These are phyloP conservation scores for Ophiocordyceps camponoti-leonardi DNA, from an alignment of 2,329 filamentous ascomycete genomes.

Conservation along the genomic window DNA sequence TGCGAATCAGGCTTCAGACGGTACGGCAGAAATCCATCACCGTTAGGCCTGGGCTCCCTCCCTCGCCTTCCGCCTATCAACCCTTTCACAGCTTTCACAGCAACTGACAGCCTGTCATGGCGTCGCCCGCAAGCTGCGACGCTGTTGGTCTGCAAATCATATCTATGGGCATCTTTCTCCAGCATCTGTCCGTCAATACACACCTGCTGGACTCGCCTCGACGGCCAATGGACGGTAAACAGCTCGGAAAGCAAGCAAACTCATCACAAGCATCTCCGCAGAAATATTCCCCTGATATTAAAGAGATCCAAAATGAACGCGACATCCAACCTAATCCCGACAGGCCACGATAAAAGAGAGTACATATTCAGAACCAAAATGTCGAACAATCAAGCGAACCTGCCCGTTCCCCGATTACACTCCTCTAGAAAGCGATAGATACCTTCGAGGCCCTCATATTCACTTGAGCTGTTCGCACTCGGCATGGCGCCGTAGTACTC, in stretches of 20 bases:
- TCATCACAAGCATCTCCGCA: background rate
- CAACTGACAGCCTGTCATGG: slow-evolving; percentile 2
- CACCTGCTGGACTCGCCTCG: slow-evolving; percentile 1
- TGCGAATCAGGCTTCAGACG: too few relatives aligned
- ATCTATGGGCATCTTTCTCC: slow-evolving; percentile 18
- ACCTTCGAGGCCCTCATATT: slow-evolving; percentile 38
- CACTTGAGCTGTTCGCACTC: slow-evolving; percentile 25
- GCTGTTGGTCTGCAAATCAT: slow-evolving; percentile 16
- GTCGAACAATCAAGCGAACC: slow-evolving; percentile 9
- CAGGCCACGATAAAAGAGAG: background rate
- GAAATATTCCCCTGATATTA: background rate
- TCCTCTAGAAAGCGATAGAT: slow-evolving; percentile 42
- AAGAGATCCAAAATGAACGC: background rate
- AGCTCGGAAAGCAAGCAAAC: background rate
- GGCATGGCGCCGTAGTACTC: slow-evolving; percentile 34
- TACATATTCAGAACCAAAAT: background rate
- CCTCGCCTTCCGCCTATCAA: too few relatives aligned
- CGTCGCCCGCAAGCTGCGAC: slow-evolving; percentile 11
- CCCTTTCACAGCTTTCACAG: too few relatives aligned
- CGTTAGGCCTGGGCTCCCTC: too few relatives aligned
- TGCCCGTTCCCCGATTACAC: slow-evolving; percentile 28
- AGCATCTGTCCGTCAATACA: slow-evolving; percentile 14
- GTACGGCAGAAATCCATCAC: too few relatives aligned
- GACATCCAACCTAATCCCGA: background rate
- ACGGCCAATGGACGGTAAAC: background rate